phyloP scores from a whole-genome alignment of 2,329 filamentous ascomycete genomes.

The Dichotomopilus funicola region DNA sequence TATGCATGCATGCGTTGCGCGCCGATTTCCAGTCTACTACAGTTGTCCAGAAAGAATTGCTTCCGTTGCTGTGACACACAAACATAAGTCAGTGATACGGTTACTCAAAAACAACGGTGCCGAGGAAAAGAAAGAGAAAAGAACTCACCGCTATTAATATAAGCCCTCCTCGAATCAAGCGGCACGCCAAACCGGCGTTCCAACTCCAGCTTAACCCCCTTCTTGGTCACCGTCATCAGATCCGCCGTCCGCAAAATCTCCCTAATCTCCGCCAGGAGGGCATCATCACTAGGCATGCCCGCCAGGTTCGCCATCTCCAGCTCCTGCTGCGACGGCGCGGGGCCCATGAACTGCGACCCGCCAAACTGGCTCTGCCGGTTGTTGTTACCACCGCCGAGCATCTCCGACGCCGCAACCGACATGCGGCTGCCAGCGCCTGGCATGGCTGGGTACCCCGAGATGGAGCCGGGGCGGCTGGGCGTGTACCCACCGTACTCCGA shows the following conservation, averaged over 20 bases:
- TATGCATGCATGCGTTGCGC: background rate
- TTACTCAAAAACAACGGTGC: constrained; percentile 13
- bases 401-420: constrained; percentile 73
- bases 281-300: constrained; percentile 79
- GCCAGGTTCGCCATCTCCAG: constrained; percentile 69
- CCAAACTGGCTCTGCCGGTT: constrained; percentile 35
- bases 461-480: constrained; percentile 51
- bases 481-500: constrained; percentile 63
- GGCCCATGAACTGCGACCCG: constrained; percentile 52
- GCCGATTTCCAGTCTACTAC: constrained; percentile 33
- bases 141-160: constrained; percentile 83
- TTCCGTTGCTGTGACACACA: constrained; percentile 55
- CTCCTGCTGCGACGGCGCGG: constrained; percentile 49
- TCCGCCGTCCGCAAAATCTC: constrained; percentile 89
- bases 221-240: constrained; percentile 97
- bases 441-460: constrained; percentile 38
- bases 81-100: background rate
- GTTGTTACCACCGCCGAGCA: constrained; percentile 35
- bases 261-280: constrained; percentile 84
- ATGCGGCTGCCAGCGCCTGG: constrained; percentile 54
- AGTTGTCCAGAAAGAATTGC: constrained; percentile 71
- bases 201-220: constrained; percentile 89
- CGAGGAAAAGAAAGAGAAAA: background rate
- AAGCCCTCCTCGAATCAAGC: constrained; percentile 80
- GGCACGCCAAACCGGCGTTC: constrained; percentile 84